Evolutionary conservation across 164 flowering plant genomes (phyloP), one percentile per base, ranked within the genome.

Genomic region (Saururus chinensis): DNA sequence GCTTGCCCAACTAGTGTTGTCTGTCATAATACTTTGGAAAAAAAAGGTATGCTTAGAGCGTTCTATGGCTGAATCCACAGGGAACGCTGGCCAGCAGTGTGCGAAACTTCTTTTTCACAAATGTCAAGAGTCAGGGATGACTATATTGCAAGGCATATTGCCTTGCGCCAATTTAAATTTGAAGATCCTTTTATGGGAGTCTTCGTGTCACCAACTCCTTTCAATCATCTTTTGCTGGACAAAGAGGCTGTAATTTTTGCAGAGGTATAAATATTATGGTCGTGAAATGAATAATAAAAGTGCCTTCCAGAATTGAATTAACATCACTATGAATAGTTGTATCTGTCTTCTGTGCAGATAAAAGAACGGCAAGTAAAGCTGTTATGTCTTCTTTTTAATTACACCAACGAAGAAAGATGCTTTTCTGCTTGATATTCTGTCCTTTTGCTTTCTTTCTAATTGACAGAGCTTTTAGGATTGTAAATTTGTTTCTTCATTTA

Each of bases 91-190:
- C 85, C 83, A 14, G 19, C 16, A 1, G 67, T 42, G 26, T 67
- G 57, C 59, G 12, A 52, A 53, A 52, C 71, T 7, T 11, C 52
- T 21, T 59, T 49, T 41, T 53, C 68, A 49, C 78, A 64, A 63
- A 55, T 64, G 13, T 65, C 69, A 25, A 75, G 74, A 52, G 68
- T 60, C 22, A 81, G 89, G 71, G 81, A 75, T 24, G 78, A 79
- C 1, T 87, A 83, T 69, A 57, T 87, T 68, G 61, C 61, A 21
- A 70, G 88, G 61, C 80, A 51, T 26, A 67, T 66, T 26, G 75
- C 80, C 14, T n/a, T 81, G 60, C 77, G 55, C 30, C 85, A 80
- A 71, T 83, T 87, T 68, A 80, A 77, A 63, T 84, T 72, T 72
- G 40, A 30, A 41, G 84, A 87, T 68, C 86, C 88, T 10, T 59